Evolutionary conservation across 2,329 filamentous ascomycete species (phyloP).

Genomic region (Trichoderma koningiopsis): DNA sequence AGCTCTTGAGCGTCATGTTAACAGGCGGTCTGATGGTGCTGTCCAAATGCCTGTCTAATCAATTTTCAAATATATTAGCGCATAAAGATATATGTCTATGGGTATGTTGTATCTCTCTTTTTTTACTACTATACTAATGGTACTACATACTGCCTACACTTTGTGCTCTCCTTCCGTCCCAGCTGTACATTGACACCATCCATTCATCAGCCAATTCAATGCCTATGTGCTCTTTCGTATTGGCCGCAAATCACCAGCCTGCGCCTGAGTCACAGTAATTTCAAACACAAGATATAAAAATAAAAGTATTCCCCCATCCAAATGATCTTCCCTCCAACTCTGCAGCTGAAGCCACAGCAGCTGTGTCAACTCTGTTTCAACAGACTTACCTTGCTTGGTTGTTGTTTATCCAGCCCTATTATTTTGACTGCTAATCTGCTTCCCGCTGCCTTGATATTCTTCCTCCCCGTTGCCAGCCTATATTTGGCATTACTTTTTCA

Average conservation of each 20-base stretch:
- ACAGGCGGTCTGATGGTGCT: not conserved
- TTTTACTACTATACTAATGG: conserved; percentile 5
- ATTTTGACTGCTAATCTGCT: not conserved
- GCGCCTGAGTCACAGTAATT: conserved; percentile 11
- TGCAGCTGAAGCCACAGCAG: conserved; percentile 1
- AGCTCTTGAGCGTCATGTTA: not conserved
- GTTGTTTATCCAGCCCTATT: not conserved
- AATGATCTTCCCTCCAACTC: conserved; percentile 11
- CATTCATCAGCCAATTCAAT: not conserved
- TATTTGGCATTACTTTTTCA: conserved; percentile 16
- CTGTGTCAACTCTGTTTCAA: not conserved
- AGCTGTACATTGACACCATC: conserved; percentile 19
- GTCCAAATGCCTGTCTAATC: not conserved
- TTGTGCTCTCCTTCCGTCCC: conserved; percentile 1
- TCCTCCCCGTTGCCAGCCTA: not conserved
- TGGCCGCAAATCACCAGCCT: conserved; percentile 25
- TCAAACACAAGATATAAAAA: not conserved
- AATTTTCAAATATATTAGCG: not conserved
- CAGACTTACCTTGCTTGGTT: conserved; percentile 6
- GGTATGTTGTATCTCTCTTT: conserved; percentile 3
- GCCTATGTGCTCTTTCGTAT: conserved; percentile 16
- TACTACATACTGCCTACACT: not conserved
- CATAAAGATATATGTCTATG: not conserved
- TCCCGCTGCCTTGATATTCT: not conserved
- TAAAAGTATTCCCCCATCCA: conserved; percentile 8